Conservation (phyloP, 2,329 filamentous ascomycete species). For the Nakataea oryzae region DNA sequence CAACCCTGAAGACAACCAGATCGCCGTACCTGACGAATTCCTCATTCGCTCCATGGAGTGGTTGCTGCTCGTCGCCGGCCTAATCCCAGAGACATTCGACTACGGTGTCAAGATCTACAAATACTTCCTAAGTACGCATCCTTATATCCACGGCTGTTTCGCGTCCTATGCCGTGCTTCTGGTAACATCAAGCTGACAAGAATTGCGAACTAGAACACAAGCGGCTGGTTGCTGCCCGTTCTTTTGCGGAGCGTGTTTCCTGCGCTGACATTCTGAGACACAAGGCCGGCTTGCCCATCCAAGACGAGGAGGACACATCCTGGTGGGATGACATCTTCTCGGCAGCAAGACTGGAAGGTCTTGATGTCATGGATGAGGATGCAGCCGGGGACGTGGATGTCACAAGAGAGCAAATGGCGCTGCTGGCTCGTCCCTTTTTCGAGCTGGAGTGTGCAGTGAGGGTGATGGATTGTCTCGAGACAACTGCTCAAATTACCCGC, state of each 20-base stretch:
- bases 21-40: slow-evolving; percentile 53
- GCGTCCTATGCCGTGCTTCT: slow-evolving; percentile 8
- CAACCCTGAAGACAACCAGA: slow-evolving; percentile 42
- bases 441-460: slow-evolving; percentile 60
- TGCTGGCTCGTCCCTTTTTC: slow-evolving; percentile 51
- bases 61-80: slow-evolving; percentile 61
- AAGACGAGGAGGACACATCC: slow-evolving; percentile 22
- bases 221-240: slow-evolving; percentile 43
- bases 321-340: slow-evolving; percentile 26
- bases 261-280: slow-evolving; percentile 36
- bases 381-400: slow-evolving; percentile 19
- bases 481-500: slow-evolving; percentile 46
- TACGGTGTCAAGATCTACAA: slow-evolving; percentile 64
- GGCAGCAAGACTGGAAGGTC: slow-evolving; percentile 22
- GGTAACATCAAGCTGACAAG: slow-evolving; percentile 4
- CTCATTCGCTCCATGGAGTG: slow-evolving; percentile 78
- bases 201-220: slow-evolving; percentile 27
- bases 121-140: slow-evolving; percentile 68
- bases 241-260: slow-evolving; percentile 38
- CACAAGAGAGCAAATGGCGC: slow-evolving; percentile 30
- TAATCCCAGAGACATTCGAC: slow-evolving; percentile 20
- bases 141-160: neutral
- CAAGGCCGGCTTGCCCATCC: slow-evolving; percentile 21
- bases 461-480: slow-evolving; percentile 58
- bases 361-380: slow-evolving; percentile 21